These are phyloP conservation scores for Blastobotrys petasosporus DNA, from an alignment of 1,139 yeast species.

Conservation along the genomic window DNA sequence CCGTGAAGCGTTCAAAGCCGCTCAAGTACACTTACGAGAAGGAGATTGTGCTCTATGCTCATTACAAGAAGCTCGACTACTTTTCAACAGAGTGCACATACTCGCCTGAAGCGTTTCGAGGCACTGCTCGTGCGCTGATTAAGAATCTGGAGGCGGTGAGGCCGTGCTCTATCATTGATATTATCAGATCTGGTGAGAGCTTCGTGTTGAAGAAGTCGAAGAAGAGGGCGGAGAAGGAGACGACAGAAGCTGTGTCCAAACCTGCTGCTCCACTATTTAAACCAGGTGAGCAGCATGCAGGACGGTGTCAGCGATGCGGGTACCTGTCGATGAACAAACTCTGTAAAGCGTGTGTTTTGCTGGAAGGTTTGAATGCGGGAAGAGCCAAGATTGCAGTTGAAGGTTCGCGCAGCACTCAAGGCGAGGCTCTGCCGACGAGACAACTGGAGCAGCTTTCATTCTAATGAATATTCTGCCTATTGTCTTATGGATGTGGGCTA, in stretches of 20 bases:
- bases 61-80: slow-evolving; percentile 88
- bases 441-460: slow-evolving; percentile 61
- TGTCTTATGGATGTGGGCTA: neutral
- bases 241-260: slow-evolving; percentile 8
- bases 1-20: slow-evolving; percentile 80
- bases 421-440: slow-evolving; percentile 65
- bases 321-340: slow-evolving; percentile 80
- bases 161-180: slow-evolving; percentile 91
- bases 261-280: slow-evolving; percentile 10
- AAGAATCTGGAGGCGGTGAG: slow-evolving; percentile 85
- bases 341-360: slow-evolving; percentile 87
- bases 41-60: slow-evolving; percentile 96
- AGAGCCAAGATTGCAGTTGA: slow-evolving; percentile 42
- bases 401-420: slow-evolving; percentile 39
- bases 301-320: slow-evolving; percentile 77
- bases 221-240: slow-evolving; percentile 1
- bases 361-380: slow-evolving; percentile 76
- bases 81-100: slow-evolving; percentile 97
- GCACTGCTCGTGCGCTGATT: slow-evolving; percentile 89
- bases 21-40: slow-evolving; percentile 94
- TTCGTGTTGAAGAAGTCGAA: slow-evolving; percentile 48
- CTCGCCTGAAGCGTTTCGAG: slow-evolving; percentile 97
- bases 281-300: slow-evolving; percentile 17
- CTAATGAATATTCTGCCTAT: slow-evolving; percentile 33
- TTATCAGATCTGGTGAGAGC: slow-evolving; percentile 89